Conservation (phyloP, 83 land plant genomes). For the Picea mariana region DNA sequence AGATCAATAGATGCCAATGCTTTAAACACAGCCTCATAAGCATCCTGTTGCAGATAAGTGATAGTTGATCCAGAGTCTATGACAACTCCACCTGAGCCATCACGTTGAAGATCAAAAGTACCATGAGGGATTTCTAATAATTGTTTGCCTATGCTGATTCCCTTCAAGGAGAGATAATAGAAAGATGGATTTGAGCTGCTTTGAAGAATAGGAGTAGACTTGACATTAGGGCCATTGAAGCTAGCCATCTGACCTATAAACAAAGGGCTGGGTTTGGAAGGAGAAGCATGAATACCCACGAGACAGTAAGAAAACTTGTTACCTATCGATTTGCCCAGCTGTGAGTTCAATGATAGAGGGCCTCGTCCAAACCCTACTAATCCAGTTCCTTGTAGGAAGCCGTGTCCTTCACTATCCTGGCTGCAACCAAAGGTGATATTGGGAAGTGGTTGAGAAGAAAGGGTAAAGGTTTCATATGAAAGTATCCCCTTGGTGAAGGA, state of each 20-base stretch:
- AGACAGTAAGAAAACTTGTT: slow-evolving; percentile 50
- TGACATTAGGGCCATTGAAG: slow-evolving; percentile 5
- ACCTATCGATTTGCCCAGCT: slow-evolving; percentile 17
- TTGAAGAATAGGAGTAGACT: slow-evolving; percentile 17
- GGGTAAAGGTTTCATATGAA: slow-evolving; percentile 21
- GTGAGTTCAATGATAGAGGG: slow-evolving; percentile 30
- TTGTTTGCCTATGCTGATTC: slow-evolving; percentile 26
- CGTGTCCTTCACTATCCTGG: slow-evolving; percentile 19
- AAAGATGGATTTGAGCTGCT: neutral
- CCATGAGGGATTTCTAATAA: slow-evolving; percentile 1
- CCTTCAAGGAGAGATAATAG: slow-evolving; percentile 34
- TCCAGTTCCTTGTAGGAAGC: slow-evolving; percentile 19
- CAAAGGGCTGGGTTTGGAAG: slow-evolving; percentile 23
- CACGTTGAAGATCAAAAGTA: neutral
- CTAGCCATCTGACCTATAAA: slow-evolving; percentile 28
- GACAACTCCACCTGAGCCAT: slow-evolving; percentile 24
- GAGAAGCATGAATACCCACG: neutral
- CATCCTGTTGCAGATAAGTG: slow-evolving; percentile 16
- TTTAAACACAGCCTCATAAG: no score
- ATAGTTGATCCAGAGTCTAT: slow-evolving; percentile 65
- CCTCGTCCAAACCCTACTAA: slow-evolving; percentile 51
- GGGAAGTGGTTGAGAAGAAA: neutral
- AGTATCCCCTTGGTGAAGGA: slow-evolving; percentile 19
- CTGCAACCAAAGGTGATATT: slow-evolving; percentile 31
- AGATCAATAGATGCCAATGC: no score